Evolutionary conservation across 225 moss, liverwort and hornwort genomes (phyloP).

Genomic region (Physcomitrium patens): DNA sequence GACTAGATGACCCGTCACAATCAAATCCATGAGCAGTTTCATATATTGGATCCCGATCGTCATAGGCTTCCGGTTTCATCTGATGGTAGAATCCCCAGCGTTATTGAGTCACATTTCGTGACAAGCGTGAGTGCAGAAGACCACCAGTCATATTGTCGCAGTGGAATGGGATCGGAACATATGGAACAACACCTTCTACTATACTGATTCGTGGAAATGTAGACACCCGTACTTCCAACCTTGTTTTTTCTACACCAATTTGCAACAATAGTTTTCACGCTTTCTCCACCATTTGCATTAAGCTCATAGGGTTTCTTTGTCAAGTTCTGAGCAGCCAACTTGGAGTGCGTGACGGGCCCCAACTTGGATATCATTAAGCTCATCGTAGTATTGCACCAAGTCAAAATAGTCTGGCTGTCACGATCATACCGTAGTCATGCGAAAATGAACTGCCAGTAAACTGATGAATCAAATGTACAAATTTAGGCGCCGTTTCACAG

Average conservation of each 20-base stretch:
- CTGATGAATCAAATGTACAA: not conserved
- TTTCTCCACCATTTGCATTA: slow-evolving; percentile 52
- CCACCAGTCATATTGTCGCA: slow-evolving; percentile 91
- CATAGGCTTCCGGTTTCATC: slow-evolving; percentile 51
- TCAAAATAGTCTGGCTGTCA: slow-evolving; percentile 94
- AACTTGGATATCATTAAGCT: no score
- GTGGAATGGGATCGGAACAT: slow-evolving; percentile 88
- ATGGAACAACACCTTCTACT: slow-evolving; percentile 96
- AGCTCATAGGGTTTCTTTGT: slow-evolving; percentile 34
- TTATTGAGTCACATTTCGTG: slow-evolving; percentile 97
- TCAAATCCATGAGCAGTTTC: slow-evolving; percentile 39
- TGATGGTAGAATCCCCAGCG: slow-evolving; percentile 55
- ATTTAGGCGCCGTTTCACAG: slow-evolving; percentile 8
- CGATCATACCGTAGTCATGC: slow-evolving; percentile 7
- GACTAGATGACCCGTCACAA: slow-evolving; percentile 52
- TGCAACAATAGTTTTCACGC: slow-evolving; percentile 27
- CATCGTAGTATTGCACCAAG: slow-evolving; percentile 94
- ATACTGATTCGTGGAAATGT: slow-evolving; percentile 71
- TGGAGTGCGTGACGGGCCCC: slow-evolving; percentile 93
- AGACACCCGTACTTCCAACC: slow-evolving; percentile 66
- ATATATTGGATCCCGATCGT: slow-evolving; percentile 41
- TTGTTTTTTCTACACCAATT: slow-evolving; percentile 49
- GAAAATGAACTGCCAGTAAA: slow-evolving; percentile 21
- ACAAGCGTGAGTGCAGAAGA: slow-evolving; percentile 96
- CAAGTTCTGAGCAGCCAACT: slow-evolving; percentile 79